Evolutionary conservation across 1,139 yeast species (phyloP), one percentile per base, ranked within the genome.

Genomic region (Hemisphaericaspora lyxosophila): DNA sequence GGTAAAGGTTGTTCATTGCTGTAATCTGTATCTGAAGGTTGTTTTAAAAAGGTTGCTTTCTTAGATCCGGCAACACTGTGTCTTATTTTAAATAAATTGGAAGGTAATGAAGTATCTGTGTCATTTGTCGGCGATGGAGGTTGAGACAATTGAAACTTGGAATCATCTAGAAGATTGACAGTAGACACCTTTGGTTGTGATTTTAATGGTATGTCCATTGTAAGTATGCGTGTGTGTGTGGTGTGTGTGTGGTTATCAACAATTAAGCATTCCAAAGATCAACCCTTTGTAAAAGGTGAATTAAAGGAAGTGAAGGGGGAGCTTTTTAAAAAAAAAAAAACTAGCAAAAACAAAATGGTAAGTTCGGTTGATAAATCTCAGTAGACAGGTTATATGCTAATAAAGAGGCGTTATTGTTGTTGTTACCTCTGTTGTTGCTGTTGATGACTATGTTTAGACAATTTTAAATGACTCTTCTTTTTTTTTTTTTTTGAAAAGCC

Each of bases 171-270:
- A 40, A 64, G 58, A 34, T 61, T 59, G 17, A 64, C 65, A 42
- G 66, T 59, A 12, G 72, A 67, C 14, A 69, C 75, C 52, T 67
- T 61, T 5, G 75, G 73, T 42, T 62, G 57, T 30, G 74, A 62
- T 49, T 70, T 70, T 37, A 70, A 57, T 5, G 75, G 75, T 42
- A 70, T 68, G 34, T 68, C 74, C 75, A 70, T 67, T 26, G 26
- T 35, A 27, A n/a, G 35, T 5, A 8, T 23, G n/a, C n/a, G 20
- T 20, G 23, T 20, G 5, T 20, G 7, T 11, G 23, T 20, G 23
- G 7, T 20, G 23, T 20, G 23, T 20, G 11, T 19, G 11, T 20
- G 23, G 11, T 20, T 8, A 20, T 6, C 23, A 20, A 8, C 11
- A 20, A 20, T 8, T 11, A 20, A 20, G 3, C 23, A 20, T 20